Base-by-base conservation (phyloP, 306 rosid species). In the Argentina anserina region DNA sequence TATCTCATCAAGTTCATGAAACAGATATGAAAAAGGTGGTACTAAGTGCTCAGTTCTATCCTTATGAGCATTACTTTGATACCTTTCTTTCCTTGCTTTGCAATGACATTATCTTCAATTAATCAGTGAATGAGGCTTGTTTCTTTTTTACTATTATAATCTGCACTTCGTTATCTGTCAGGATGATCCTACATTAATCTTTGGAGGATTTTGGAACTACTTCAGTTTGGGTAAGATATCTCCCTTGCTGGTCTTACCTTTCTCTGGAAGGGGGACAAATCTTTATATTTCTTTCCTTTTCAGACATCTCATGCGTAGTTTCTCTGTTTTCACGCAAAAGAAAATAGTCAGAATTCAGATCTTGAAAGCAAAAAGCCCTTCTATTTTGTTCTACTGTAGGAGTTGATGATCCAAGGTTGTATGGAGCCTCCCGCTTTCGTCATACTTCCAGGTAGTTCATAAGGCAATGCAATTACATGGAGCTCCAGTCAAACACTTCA, bases 171-270 rank as follows among this genome's bases (percentile, higher is more conserved):
- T 49, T 49, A 6, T 43, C 20, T 43, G 4, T 68, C 52, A 68
- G 59, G 60, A 68, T 47, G 12, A 46, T 49, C 28, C 12, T 2
- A 5, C 13, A 20, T 46, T 68, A 55, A 55, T 23, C 0, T 25
- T 2, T 3, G 60, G 72, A 46, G 41, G 72, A 68, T 68, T 68
- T 31, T 68, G 72, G 72, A 68, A 31, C 60, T 68, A 46, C 26
- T 68, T 68, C 72, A 68, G 59, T 41, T 8, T 68, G 26, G 72
- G 72, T 68, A 31, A 68, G 72, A 13, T 55, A 10, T 55, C 61
- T 55, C 6, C 61, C 61, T 23, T 25, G 33, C 17, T 55, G 25
- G 7, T 11, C 61, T 50, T 55, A 55, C 12, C 25, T 10, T 55
- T 23, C 61, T 55, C 7, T 25, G 13, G 61, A 23, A 21, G 31